Conservation (phyloP, 345 rosid species). For the Litchi chinensis region DNA sequence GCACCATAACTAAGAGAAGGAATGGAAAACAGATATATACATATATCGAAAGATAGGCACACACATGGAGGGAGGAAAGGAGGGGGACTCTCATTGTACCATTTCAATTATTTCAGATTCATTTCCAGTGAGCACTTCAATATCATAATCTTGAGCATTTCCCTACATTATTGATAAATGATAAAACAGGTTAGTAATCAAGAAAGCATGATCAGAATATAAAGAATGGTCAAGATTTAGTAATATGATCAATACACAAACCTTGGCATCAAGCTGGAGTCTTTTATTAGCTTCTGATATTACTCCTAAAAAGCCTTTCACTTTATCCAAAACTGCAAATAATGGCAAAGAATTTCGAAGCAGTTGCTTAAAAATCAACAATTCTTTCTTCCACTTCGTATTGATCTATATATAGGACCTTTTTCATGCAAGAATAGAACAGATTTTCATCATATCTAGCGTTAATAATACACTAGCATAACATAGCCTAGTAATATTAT, state of each 20-base stretch:
- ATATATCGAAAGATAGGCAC: not conserved
- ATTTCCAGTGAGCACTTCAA: conserved; percentile 68
- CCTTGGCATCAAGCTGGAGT: conserved; percentile 63
- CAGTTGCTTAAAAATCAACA: not conserved
- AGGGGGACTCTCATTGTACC: conserved; percentile 36
- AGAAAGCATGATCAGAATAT: not conserved
- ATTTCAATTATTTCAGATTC: conserved; percentile 78
- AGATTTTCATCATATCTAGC: not conserved
- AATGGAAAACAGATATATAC: not conserved
- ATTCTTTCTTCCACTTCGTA: not conserved
- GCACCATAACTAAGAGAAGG: not conserved
- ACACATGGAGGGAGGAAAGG: not conserved
- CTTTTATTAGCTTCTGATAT: conserved; percentile 72
- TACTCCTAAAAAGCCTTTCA: conserved; percentile 66
- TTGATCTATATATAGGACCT: not conserved
- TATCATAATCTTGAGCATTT: conserved; percentile 57
- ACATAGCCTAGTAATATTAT: not conserved
- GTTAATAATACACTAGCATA: not conserved
- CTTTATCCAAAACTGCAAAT: conserved; percentile 66
- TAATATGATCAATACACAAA: conserved; percentile 17
- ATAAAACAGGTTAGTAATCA: not conserved
- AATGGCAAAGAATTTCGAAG: not conserved
- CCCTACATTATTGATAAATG: conserved; percentile 36
- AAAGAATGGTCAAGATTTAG: not conserved
- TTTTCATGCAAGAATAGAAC: not conserved